phyloP scores from a whole-genome alignment of 352 stramenopile genomes.

The Pilasporangium apinafurcum region DNA sequence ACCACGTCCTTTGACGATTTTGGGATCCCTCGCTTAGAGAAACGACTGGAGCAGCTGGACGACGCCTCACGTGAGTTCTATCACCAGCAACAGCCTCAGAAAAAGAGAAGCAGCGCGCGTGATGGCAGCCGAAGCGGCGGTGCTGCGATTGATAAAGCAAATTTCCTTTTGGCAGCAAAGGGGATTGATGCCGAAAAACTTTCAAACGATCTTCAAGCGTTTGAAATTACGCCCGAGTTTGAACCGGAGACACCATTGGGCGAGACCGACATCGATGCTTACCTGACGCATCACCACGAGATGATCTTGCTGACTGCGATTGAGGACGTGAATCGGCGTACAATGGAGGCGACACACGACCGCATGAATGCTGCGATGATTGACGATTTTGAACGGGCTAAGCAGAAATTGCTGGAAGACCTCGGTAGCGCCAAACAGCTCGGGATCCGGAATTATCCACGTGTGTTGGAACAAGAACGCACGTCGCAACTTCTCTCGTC shows the following conservation, averaged over 20 bases:
- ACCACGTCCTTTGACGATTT: conserved; percentile 70
- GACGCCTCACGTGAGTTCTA: conserved; percentile 49
- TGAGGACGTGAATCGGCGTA: conserved; percentile 79
- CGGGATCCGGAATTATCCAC: conserved; percentile 69
- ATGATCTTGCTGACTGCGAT: conserved; percentile 90
- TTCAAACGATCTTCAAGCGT: conserved; percentile 71
- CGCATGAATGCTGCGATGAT: conserved; percentile 84
- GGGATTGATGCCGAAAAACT: conserved; percentile 87
- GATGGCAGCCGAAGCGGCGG: conserved; percentile 9
- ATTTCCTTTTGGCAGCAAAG: conserved; percentile 79
- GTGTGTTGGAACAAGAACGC: conserved; percentile 35
- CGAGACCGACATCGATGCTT: conserved; percentile 83
- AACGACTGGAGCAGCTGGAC: conserved; percentile 78
- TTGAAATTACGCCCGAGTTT: conserved; percentile 70
- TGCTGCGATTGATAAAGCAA: conserved; percentile 54
- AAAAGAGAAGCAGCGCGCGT: conserved; percentile 32
- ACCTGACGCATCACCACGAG: conserved; percentile 87
- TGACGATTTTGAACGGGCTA: conserved; percentile 77
- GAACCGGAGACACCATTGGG: conserved; percentile 77
- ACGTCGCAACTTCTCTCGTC: conserved; percentile 40
- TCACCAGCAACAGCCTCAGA: conserved; percentile 32
- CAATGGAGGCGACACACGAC: conserved; percentile 73
- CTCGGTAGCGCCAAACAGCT: conserved; percentile 60
- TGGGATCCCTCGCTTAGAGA: conserved; percentile 71
- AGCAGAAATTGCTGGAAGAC: conserved; percentile 68